Evolutionary conservation across 768 basidiomycete species (phyloP), one percentile per base, ranked within the genome.

Genomic region (Amanita molliuscula): DNA sequence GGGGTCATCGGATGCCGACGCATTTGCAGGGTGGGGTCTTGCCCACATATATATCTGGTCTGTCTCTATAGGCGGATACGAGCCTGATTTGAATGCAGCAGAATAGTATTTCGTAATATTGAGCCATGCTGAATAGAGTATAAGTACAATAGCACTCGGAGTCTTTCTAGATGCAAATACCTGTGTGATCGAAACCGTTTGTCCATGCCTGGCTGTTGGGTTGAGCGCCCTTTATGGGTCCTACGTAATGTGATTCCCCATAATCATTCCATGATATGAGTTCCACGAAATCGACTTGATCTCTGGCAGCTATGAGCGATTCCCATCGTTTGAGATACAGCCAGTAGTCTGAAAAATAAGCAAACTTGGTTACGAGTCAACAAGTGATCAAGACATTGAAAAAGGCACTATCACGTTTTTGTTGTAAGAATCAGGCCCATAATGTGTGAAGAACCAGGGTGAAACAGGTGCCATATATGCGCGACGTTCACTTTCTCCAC

Each of bases 381-480:
- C 13, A 25, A 13, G 15, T 10, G 23, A 4, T 50, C 35, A 47
- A 34, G 28, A 18, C 2, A 38, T 37, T n/a, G 45, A 33, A 6
- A 25, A 31, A 13, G 35, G n/a, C 15, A 15, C 26, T 18, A 18
- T 26, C 37, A 65, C 81, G 59, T 88, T 88, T 62, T 89, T 88
- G 65, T 88, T 78, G 60, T 75, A 87, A 1, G 76, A 71, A 47
- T 86, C 62, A 9, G 70, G 63, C 23, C 78, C 72, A 59, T 86
- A 88, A 60, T 89, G 85, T 2, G 86, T 84, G 62, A 84, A 88
- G 69, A 89, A 89, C 77, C 82, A 81, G 11, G 86, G 82, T 9
- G 84, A 79, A 25, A 81, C 78, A 11, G 82, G 67, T 5, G 66
- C 76, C 71, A 70, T 75, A 55, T 75, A 76, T 3, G 61, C 56